Percentiles rank a stretch among this genome's conserved stretches.
Evolutionary conservation across 495 filamentous ascomycete species (phyloP).

Genomic region (Umbilicaria muhlenbergii): DNA sequence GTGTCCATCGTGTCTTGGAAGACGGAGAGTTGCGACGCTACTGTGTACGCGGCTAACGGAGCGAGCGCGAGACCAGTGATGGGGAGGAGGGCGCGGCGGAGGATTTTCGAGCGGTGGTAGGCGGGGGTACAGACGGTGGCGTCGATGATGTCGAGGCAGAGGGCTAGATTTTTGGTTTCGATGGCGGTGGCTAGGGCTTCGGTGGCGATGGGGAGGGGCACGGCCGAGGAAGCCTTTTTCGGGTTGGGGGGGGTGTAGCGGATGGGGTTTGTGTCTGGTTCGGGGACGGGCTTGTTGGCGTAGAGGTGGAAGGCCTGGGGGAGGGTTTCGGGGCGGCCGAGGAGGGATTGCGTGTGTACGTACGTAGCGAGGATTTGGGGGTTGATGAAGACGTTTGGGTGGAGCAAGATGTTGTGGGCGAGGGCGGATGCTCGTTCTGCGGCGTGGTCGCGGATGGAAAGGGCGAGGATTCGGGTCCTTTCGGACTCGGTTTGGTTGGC

Average conservation of each 20-base stretch:
- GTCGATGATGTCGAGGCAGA: conserved; percentile 67
- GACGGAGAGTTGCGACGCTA: conserved; percentile 41
- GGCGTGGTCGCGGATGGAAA: conserved; percentile 10
- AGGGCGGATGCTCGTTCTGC: conserved; percentile 33
- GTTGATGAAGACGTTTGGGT: conserved; percentile 72
- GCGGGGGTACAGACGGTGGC: conserved; percentile 59
- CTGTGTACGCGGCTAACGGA: conserved; percentile 52
- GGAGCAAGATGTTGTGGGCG: conserved; percentile 49
- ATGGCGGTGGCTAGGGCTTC: conserved; percentile 64
- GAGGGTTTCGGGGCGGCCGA: conserved; percentile 55
- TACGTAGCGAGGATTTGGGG: conserved; percentile 52
- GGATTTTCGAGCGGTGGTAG: conserved; percentile 49
- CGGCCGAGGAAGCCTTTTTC: conserved; percentile 48
- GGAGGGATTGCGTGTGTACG: conserved; percentile 51
- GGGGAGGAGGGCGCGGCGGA: conserved; percentile 34
- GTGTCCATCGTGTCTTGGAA: conserved; percentile 59
- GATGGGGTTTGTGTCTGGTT: conserved; percentile 38
- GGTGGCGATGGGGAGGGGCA: conserved; percentile 49
- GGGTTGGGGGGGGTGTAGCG: conserved; percentile 49
- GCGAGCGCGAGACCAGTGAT: conserved; percentile 36
- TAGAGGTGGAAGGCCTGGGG: conserved; percentile 71
- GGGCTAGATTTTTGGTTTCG: conserved; percentile 52
- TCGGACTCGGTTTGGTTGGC: background rate
- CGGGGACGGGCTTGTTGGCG: conserved; percentile 64
- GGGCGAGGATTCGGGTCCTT: background rate